Evolutionary conservation across 1,284 basidiomycete genomes (phyloP).

Genomic region (Apiotrichum veenhuisii): DNA sequence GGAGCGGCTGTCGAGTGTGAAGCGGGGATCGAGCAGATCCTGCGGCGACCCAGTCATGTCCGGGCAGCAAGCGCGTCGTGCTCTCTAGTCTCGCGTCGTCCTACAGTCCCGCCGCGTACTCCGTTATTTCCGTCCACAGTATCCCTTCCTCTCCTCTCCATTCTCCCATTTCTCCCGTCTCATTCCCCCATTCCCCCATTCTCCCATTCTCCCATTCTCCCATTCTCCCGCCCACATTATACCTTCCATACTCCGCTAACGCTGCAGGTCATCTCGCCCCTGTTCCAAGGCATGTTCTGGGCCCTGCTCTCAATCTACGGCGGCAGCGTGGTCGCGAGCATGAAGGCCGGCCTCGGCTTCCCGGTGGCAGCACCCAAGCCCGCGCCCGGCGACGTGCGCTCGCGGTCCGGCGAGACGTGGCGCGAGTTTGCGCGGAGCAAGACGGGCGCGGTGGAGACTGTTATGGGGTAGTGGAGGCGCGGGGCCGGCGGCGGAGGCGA

Average conservation of each 20-base stretch:
- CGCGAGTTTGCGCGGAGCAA: background rate
- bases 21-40: too few relatives aligned
- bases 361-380: background rate
- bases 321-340: background rate
- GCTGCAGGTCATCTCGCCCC: constrained; percentile 25
- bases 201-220: background rate
- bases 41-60: too few relatives aligned
- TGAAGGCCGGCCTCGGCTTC: constrained; percentile 4
- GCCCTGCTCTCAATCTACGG: constrained; percentile 36
- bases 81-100: too few relatives aligned
- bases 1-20: too few relatives aligned
- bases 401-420: background rate
- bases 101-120: too few relatives aligned
- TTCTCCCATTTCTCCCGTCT: too few relatives aligned
- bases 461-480: background rate
- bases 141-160: too few relatives aligned
- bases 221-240: background rate
- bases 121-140: too few relatives aligned
- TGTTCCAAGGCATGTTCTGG: constrained; percentile 48
- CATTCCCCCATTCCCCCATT: background rate
- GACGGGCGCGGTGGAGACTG: background rate
- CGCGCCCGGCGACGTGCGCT: background rate
- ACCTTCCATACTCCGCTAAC: constrained; percentile 4
- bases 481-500: background rate
- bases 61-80: too few relatives aligned